Evolutionary conservation across 345 rosid species (phyloP).

Genomic region (Salix koriyanagi): DNA sequence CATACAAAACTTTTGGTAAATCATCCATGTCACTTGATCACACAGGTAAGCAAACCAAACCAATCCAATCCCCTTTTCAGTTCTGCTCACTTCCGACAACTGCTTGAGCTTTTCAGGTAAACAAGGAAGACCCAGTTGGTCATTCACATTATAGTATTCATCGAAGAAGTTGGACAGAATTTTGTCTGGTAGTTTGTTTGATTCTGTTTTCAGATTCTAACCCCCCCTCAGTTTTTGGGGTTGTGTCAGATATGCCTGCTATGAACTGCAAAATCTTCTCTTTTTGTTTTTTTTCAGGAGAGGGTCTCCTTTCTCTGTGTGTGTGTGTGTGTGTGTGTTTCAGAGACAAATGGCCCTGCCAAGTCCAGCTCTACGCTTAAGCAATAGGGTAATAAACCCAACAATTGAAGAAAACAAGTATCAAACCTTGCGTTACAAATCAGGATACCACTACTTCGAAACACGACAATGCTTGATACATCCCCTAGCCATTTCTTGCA

Average conservation of each 20-base stretch:
- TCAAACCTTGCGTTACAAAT: conserved; percentile 24
- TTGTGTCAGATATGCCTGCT: conserved; percentile 23
- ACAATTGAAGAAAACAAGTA: not conserved
- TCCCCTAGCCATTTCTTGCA: conserved; percentile 29
- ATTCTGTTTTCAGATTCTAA: conserved; percentile 27
- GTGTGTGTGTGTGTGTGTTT: not conserved
- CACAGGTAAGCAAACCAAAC: not conserved
- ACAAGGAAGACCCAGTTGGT: conserved; percentile 11
- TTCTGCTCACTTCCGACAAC: not conserved
- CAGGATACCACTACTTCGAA: conserved; percentile 24
- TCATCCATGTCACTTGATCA: conserved; percentile 27
- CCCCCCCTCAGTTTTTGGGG: conserved; percentile 16
- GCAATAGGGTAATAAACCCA: not conserved
- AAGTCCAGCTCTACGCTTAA: conserved; percentile 25
- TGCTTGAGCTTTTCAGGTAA: not conserved
- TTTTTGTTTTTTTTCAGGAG: conserved; percentile 17
- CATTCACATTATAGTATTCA: conserved; percentile 26
- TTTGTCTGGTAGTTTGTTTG: conserved; percentile 13
- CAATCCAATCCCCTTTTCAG: not conserved
- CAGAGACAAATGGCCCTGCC: conserved; percentile 16
- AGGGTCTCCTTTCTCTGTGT: not conserved
- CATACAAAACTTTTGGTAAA: conserved; percentile 29
- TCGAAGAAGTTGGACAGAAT: conserved; percentile 20
- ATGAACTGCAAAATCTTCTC: conserved; percentile 18
- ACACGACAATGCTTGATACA: conserved; percentile 30